These are phyloP conservation scores for Exophiala sideris DNA, from an alignment of 2,329 filamentous ascomycete species.

Conservation along the genomic window DNA sequence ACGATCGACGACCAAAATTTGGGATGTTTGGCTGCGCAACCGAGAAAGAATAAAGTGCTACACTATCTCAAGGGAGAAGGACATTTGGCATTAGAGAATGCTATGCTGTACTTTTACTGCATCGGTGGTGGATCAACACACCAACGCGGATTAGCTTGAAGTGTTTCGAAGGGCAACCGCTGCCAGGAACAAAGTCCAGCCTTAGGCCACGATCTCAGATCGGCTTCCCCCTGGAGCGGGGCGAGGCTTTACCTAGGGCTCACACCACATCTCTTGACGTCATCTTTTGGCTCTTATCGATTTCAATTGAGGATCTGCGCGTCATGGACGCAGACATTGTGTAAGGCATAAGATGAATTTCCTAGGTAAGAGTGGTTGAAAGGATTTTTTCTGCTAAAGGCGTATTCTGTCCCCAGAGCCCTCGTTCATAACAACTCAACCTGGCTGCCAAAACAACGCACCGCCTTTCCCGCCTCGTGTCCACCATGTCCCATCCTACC, in stretches of 20 bases:
- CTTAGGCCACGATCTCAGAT: no score
- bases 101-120: no score
- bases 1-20: no score
- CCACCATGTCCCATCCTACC: constrained; percentile 40
- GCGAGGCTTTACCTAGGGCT: neutral
- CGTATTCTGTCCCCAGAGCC: neutral
- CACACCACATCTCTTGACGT: neutral
- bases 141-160: no score
- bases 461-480: constrained; percentile 12
- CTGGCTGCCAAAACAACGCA: constrained; percentile 6
- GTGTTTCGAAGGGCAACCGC: no score
- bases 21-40: no score
- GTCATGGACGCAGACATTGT: neutral
- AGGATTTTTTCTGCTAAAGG: neutral
- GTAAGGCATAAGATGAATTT: neutral
- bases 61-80: no score
- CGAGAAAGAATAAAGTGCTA: no score
- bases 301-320: neutral
- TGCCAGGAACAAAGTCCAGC: no score
- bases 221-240: neutral
- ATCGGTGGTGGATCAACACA: no score
- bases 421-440: neutral
- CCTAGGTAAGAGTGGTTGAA: no score
- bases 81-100: no score
- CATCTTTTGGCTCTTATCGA: neutral